Conservation (phyloP, 148 eudicot species). For the Dysphania ambrosioides region DNA sequence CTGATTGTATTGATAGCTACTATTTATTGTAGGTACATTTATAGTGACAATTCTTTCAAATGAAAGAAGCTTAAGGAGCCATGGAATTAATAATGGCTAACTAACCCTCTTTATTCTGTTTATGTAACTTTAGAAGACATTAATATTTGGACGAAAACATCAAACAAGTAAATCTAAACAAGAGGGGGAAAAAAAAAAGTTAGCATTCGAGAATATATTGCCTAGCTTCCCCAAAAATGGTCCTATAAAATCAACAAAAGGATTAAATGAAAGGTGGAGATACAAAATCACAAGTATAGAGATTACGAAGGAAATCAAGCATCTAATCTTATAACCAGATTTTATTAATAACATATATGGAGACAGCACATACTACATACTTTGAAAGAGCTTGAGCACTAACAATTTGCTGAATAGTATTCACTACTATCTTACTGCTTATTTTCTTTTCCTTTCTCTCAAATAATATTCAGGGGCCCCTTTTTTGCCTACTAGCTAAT, state of each 20-base stretch:
- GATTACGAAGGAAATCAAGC: slow-evolving; percentile 12
- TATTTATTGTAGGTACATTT: too few species aligned
- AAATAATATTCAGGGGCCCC: slow-evolving; percentile 9
- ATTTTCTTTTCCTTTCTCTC: not conserved
- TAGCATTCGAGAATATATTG: not conserved
- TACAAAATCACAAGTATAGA: slow-evolving; percentile 11
- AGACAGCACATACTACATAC: slow-evolving; percentile 31
- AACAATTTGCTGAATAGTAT: slow-evolving; percentile 13
- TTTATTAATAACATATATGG: slow-evolving; percentile 1
- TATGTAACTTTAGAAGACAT: too few species aligned
- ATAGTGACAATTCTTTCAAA: too few species aligned
- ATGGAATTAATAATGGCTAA: too few species aligned
- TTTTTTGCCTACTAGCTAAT: slow-evolving; percentile 11
- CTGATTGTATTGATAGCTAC: too few species aligned
- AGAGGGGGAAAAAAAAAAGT: not conserved
- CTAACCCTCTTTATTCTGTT: too few species aligned
- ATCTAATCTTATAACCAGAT: slow-evolving; percentile 22
- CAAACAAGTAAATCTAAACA: not conserved
- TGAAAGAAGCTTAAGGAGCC: too few species aligned
- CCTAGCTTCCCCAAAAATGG: slow-evolving; percentile 15
- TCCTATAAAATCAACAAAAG: slow-evolving; percentile 10
- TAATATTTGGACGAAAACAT: too few species aligned
- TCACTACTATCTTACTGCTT: not conserved
- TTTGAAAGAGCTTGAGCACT: slow-evolving; percentile 28
- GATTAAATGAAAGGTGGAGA: slow-evolving; percentile 15